Evolutionary conservation across 139 green algal genomes (phyloP), one percentile per base, ranked within the genome.

Genomic region (Trebouxia sp.): DNA sequence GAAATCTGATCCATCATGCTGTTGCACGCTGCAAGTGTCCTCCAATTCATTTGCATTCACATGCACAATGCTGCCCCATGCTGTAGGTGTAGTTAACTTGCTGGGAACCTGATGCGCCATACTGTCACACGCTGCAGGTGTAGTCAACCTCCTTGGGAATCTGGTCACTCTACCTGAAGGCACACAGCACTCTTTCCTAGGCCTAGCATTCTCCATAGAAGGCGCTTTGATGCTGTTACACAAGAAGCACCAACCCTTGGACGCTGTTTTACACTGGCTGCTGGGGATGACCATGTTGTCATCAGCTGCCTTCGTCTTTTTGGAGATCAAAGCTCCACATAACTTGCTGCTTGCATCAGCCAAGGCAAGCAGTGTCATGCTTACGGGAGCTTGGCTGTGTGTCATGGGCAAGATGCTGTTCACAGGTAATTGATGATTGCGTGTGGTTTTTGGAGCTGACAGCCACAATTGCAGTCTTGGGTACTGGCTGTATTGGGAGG

Each of bases 181-280:
- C 22, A 75, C 55, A 42, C 41, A 82, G 58, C 58, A 88, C 35
- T 79, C 51, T 0, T 86, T 88, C 62, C 43, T 85, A 41, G 69
- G 50, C 9, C 20, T 86, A 15, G 81, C 77, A 1, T 85, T 87
- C 75, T 70, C 30, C 7, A 42, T 79, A 35, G 69, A 83, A 39
- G 43, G 55, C 15, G 87, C 88, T 56, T 30, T 90, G 37, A 90
- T 90, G 86, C 35, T 51, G 5, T 56, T 76, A 6, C 86, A 90
- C 55, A 74, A 84, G 47, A 90, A 90, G 77, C 66, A 85, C 55
- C 65, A 77, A n/a, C 28, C 50, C 17, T 51, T 84, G 79, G 86
- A 90, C 51, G 70, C 58, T 37, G 76, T 83, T 10, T 69, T 85
- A 65, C 86, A 90, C 75, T 85, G 78, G 84, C 81, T 90, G 48